These are phyloP conservation scores for Trichoderma guizhouense DNA, from an alignment of 2,329 filamentous ascomycete genomes.

Conservation along the genomic window DNA sequence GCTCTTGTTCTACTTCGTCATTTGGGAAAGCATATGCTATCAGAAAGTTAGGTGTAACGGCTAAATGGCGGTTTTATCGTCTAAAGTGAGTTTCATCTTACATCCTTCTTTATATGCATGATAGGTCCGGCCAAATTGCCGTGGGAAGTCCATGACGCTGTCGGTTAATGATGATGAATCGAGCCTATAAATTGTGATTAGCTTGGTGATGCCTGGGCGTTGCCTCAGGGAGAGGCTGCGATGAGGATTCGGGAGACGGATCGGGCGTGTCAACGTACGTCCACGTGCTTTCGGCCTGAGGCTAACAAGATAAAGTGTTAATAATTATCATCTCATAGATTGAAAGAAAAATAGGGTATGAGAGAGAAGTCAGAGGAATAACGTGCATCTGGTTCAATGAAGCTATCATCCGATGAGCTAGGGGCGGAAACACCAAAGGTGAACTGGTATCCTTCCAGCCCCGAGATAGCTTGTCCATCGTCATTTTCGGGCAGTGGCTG, in stretches of 20 bases:
- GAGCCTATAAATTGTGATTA: conserved; percentile 25
- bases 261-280: background rate
- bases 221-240: background rate
- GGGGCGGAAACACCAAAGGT: conserved; percentile 31
- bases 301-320: background rate
- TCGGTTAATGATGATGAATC: conserved; percentile 40
- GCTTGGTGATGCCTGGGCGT: background rate
- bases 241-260: background rate
- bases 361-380: background rate
- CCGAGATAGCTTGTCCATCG: background rate
- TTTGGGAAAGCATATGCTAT: conserved; percentile 47
- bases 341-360: background rate
- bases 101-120: conserved; percentile 47
- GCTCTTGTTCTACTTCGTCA: conserved; percentile 41
- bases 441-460: conserved; percentile 28
- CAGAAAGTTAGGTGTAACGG: conserved; percentile 10
- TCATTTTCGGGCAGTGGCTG: background rate
- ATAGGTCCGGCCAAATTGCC: conserved; percentile 45
- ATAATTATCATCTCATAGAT: background rate
- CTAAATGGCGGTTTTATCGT: background rate
- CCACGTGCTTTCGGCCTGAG: background rate
- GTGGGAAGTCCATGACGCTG: conserved; percentile 41
- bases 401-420: conserved; percentile 29
- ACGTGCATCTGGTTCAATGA: conserved; percentile 35
- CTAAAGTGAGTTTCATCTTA: conserved; percentile 25